Evolutionary conservation across 2,329 filamentous ascomycete species (phyloP), one percentile per base, ranked within the genome.

Genomic region (Nothophoma quercina): DNA sequence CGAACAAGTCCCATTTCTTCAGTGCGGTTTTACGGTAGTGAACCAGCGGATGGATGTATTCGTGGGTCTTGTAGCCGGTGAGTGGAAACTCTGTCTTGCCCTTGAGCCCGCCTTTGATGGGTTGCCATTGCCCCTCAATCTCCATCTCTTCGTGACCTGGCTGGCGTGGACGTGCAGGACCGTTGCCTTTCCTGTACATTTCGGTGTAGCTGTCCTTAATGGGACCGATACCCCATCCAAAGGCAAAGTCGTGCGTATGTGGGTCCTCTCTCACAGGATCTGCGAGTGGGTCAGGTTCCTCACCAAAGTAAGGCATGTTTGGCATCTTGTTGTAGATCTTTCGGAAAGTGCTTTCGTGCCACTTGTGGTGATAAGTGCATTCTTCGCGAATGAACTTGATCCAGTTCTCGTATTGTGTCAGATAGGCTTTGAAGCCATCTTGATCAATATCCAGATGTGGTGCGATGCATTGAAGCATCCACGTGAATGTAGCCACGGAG

Each of bases 391-490:
- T 56, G 8, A 47, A 55, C 33, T 58, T 59, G 1, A 70, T 59
- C 66, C 67, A 79, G 9, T 70, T 66, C 13, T 75, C 66, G 21
- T 76, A 78, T 25, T 74, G 70, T 1, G 73, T 67, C 50, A 77
- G 70, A 44, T 75, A 71, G 18, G 75, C 64, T 9, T 76, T 56
- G 50, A 80, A 71, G 48, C 77, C 79, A 7, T 72, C 64, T 4
- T 70, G 63, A 53, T 80, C 75, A 49, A 81, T 77, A 45, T 79
- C 77, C 30, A 79, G 69, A 36, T 80, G 74, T 0, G 76, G 75
- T 0, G 75, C 69, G 49, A 82, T 73, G 54, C 81, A 80, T 43
- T 79, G 75, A 16, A 84, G 78, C 82, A 84, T 84, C 82, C 82
- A 84, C 2, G 78, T 79, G 2, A 84, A 69, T 0, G 78, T 75